phyloP scores from a whole-genome alignment of 352 stramenopile species.

The Phytophthora palmivora region DNA sequence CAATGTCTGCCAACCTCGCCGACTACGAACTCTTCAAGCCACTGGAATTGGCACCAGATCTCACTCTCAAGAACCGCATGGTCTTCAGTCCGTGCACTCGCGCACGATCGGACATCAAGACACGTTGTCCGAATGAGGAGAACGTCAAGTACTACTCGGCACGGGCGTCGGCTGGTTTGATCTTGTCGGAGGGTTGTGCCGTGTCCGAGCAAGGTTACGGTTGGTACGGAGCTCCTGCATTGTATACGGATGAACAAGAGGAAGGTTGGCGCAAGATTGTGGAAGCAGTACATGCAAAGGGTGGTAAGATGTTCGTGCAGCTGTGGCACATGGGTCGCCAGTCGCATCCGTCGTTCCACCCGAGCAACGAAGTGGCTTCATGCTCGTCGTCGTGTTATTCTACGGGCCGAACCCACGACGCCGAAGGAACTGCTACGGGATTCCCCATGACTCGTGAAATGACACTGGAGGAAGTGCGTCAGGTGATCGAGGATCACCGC shows the following conservation, averaged over 20 bases:
- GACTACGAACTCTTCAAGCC: conserved; percentile 54
- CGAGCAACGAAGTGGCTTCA: conserved; percentile 47
- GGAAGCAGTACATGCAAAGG: conserved; percentile 27
- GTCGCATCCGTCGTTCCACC: conserved; percentile 42
- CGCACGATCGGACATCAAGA: conserved; percentile 35
- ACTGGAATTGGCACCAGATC: conserved; percentile 35
- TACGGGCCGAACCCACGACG: conserved; percentile 37
- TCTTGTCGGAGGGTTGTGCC: conserved; percentile 34
- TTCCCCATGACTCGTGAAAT: conserved; percentile 62
- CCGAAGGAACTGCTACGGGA: conserved; percentile 28
- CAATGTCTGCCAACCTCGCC: conserved; percentile 33
- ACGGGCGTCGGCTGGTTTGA: conserved; percentile 32
- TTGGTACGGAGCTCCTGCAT: conserved; percentile 46
- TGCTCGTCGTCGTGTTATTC: conserved; percentile 51
- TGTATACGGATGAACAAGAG: conserved; percentile 46
- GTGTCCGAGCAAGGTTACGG: conserved; percentile 37
- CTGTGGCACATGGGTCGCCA: conserved; percentile 80
- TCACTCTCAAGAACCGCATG: conserved; percentile 51
- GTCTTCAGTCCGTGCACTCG: conserved; percentile 55
- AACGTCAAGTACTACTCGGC: conserved; percentile 49
- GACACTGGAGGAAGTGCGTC: conserved; percentile 70
- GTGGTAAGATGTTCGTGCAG: conserved; percentile 67
- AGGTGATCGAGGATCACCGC: conserved; percentile 68
- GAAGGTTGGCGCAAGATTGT: conserved; percentile 29
- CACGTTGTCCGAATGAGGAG: conserved; percentile 28